These are phyloP conservation scores for Xylaria curta DNA, from an alignment of 495 filamentous ascomycete genomes.

Conservation along the genomic window DNA sequence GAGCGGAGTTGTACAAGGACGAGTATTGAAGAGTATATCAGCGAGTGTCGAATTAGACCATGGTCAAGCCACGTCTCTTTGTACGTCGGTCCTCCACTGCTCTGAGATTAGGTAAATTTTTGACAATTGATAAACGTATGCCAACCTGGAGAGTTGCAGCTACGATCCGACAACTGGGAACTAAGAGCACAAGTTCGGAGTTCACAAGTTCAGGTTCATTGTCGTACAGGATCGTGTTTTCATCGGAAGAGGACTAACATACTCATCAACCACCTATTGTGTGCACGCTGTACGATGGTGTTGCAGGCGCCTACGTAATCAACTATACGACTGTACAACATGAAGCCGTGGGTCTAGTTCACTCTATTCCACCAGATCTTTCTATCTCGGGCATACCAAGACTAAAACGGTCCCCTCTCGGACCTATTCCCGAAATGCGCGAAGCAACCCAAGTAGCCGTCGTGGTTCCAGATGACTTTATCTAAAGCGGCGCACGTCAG, in stretches of 20 bases:
- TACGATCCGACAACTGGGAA: background rate
- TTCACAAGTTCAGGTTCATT: background rate
- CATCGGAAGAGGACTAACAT: background rate
- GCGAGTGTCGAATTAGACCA: background rate
- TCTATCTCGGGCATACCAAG: background rate
- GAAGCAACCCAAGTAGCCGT: constrained; percentile 41
- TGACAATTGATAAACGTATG: background rate
- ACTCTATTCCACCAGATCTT: background rate
- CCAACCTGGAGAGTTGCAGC: background rate
- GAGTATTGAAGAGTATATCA: background rate
- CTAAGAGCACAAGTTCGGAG: background rate
- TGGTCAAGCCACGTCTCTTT: background rate
- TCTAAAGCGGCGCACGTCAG: constrained; percentile 30
- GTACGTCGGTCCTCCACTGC: background rate
- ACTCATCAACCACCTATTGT: background rate
- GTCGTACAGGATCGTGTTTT: background rate
- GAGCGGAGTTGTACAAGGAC: background rate
- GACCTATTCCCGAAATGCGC: constrained; percentile 41
- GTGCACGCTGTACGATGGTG: background rate
- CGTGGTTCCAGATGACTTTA: constrained; percentile 37
- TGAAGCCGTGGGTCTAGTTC: background rate
- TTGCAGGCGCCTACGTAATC: constrained; percentile 1
- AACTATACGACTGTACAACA: background rate
- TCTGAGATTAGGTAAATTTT: background rate
- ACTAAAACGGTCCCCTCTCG: constrained; percentile 35